A percentile compares a stretch with the other conserved stretches of the same genome.
phyloP scores from a whole-genome alignment of 306 rosid genomes.

The Canavalia ensiformis region DNA sequence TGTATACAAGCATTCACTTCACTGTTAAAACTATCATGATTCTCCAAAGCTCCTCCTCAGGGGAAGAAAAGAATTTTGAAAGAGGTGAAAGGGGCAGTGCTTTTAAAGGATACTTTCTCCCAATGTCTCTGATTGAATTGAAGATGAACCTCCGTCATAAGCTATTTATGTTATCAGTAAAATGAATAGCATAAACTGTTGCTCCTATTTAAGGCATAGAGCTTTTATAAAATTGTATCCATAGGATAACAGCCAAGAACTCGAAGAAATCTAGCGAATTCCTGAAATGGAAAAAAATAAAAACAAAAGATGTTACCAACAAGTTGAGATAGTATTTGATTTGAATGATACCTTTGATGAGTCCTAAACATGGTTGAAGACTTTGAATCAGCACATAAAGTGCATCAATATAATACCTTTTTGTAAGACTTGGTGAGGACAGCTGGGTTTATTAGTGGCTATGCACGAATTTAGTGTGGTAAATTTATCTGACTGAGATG shows the following conservation, averaged over 20 bases:
- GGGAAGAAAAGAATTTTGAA: constrained; percentile 43
- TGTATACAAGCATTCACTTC: constrained; percentile 29
- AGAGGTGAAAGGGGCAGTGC: constrained; percentile 40
- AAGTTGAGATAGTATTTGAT: constrained; percentile 30
- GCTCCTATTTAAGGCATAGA: constrained; percentile 20
- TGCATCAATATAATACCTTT: neutral
- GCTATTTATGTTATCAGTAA: constrained; percentile 36
- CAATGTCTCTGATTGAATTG: constrained; percentile 26
- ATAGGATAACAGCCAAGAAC: constrained; percentile 80
- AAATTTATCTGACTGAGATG: neutral
- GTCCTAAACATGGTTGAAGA: constrained; percentile 8
- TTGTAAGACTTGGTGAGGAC: neutral
- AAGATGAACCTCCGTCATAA: constrained; percentile 31
- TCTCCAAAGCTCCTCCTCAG: constrained; percentile 49
- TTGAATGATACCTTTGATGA: neutral
- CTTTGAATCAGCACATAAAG: neutral
- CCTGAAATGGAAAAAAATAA: constrained; percentile 59
- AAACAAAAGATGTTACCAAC: neutral
- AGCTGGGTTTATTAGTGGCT: neutral
- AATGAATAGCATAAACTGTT: constrained; percentile 50
- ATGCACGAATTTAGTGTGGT: constrained; percentile 20
- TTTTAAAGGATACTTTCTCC: constrained; percentile 40
- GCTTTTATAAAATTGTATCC: constrained; percentile 52
- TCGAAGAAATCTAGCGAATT: constrained; percentile 75
- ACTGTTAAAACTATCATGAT: constrained; percentile 39